Evolutionary conservation across 148 eudicot species (phyloP).

Genomic region (Rhododendron griersonianum): DNA sequence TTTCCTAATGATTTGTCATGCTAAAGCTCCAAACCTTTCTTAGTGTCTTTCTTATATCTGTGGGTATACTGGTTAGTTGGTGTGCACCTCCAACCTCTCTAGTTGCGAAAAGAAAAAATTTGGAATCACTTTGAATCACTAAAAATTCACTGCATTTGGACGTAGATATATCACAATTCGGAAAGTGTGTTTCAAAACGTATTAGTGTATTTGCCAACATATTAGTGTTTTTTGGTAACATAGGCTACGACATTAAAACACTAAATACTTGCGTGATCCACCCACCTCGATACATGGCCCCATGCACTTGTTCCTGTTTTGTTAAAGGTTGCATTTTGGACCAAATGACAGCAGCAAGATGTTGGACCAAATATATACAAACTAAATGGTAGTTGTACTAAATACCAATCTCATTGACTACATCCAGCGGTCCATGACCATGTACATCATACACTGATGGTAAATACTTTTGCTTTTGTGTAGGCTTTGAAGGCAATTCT

Average conservation of each 20-base stretch:
- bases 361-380: background rate
- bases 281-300: background rate
- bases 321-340: background rate
- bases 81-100: too few relatives aligned
- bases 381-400: background rate
- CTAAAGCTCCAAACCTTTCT: background rate
- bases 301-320: background rate
- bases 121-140: too few relatives aligned
- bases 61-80: too few relatives aligned
- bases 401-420: background rate
- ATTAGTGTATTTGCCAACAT: too few relatives aligned
- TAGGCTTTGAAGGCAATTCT: constrained; percentile 56
- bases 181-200: background rate
- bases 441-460: background rate
- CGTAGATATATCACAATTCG: too few relatives aligned
- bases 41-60: background rate
- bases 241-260: background rate
- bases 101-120: too few relatives aligned
- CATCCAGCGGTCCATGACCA: background rate
- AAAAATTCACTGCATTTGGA: too few relatives aligned
- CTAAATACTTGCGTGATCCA: background rate
- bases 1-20: background rate
- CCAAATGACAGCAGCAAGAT: background rate
- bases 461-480: background rate
- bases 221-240: background rate